Conservation (phyloP, 2,329 filamentous ascomycete genomes). For the Pyrenophora teres region DNA sequence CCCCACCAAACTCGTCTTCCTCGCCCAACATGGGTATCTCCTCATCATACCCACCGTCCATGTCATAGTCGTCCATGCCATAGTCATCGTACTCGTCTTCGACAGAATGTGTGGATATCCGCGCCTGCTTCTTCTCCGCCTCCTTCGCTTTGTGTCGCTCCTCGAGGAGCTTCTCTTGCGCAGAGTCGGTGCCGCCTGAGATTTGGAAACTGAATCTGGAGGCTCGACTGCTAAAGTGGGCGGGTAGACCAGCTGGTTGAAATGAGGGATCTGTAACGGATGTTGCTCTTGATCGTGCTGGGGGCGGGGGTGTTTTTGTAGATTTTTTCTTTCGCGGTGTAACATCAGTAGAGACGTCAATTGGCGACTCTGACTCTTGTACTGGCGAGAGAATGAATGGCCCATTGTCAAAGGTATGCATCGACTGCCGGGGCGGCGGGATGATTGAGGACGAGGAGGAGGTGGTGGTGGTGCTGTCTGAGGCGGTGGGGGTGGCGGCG, state of each 20-base stretch:
- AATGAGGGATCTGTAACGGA: conserved; percentile 46
- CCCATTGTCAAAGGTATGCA: conserved; percentile 26
- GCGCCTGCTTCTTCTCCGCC: conserved; percentile 58
- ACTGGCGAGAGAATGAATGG: conserved; percentile 42
- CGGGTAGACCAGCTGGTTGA: conserved; percentile 46
- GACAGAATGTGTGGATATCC: conserved; percentile 41
- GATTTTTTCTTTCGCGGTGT: conserved; percentile 41
- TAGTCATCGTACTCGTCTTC: conserved; percentile 48
- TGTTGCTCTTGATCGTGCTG: conserved; percentile 43
- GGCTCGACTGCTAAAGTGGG: conserved; percentile 66
- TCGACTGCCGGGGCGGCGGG: conserved; percentile 22
- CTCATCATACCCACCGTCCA: conserved; percentile 67
- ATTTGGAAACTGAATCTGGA: conserved; percentile 84
- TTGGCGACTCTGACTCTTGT: conserved; percentile 37
- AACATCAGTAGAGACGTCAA: conserved; percentile 29
- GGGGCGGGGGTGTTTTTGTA: conserved; percentile 43
- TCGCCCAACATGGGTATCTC: conserved; percentile 63
- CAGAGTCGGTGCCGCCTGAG: conserved; percentile 69
- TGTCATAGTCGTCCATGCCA: conserved; percentile 52
- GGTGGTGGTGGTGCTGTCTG: conserved; percentile 10
- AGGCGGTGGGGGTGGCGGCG: conserved; percentile 10
- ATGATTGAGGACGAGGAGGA: conserved; percentile 12
- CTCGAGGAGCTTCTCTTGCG: conserved; percentile 70
- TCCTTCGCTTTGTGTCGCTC: conserved; percentile 72
- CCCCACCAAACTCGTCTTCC: conserved; percentile 36